Evolutionary conservation across 768 basidiomycete genomes (phyloP), one percentile per base, ranked within the genome.

Genomic region (Mycena filopes): DNA sequence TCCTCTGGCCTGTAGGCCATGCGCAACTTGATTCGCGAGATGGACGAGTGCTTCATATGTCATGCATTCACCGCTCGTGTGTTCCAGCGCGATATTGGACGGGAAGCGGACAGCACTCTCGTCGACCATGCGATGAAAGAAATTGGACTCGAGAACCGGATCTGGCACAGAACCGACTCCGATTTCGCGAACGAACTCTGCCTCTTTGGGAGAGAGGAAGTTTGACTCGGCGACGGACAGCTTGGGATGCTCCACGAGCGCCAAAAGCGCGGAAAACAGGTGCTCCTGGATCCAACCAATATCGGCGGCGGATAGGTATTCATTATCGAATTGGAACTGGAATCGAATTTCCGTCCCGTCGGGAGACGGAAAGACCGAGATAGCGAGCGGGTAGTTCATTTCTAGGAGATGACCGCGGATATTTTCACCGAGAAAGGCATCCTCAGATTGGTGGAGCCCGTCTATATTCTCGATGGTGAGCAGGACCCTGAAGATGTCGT

Each of bases 391-490:
- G 15, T 58, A 58, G 26, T 38, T 58, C 46, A 58, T 40, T 38
- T 47, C 46, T 21, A 58, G 36, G n/a, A 47, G 43, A 18, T 58
- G 56, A 6, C 56, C 56, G 15, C 56, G 45, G 2, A 21, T 20
- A 16, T 45, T 48, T 15, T 26, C 10, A 23, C 56, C 56, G 1
- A 58, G 36, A 26, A 58, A 58, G 18, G 47, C 36, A 26, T 58
- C 5, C 12, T 38, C 46, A n/a, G 46, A 28, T 38, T 40, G 20
- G 36, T 58, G 46, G 10, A 58, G 25, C 8, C 56, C 56, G 3
- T 47, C 36, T 47, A 58, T 38, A 26, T 58, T 58, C 48, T 58
- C 56, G 46, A 58, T 48, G 25, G 56, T 45, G 25, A 48, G 56
- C 15, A 58, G 25, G 23, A 58, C 56, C 23, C 36, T 48, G 15